Evolutionary conservation across 192 early-diverging fungal species (phyloP), one percentile per base, ranked within the genome.

Genomic region (Rhizoclosmatium globosum): DNA sequence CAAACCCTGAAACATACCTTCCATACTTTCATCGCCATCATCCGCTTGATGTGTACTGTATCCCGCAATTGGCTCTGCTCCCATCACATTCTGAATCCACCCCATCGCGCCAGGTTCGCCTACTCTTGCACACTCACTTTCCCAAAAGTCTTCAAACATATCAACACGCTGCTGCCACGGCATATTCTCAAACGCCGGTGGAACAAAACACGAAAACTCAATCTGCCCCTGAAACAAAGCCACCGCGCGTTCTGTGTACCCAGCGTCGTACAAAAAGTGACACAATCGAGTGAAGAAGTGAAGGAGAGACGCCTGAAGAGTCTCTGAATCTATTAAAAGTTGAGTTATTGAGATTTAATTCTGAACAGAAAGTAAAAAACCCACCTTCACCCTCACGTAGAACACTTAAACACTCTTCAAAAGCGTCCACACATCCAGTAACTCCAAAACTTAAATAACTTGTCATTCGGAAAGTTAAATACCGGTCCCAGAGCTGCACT

Each of bases 71-170:
- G 48, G 66, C 53, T 43, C 66, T 23, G 66, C 81, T 31, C 74
- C 68, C 38, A 82, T 43, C 6, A 85, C 53, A 56, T 73, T 83
- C 15, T 50, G 62, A 21, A 45, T 39, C 85, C 85, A 86, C 9
- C 85, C 85, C 41, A 38, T 47, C 9, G 85, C 85, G 41, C 79
- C 81, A 46, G 66, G 61, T 68, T 87, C 87, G 17, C 85, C 87
- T 64, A 87, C 82, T 38, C 83, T 45, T 38, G 84, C 77, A 44
- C 60, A 47, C 48, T 87, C 87, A 38, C 71, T 80, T 47, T 88
- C 87, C 87, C 87, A 88, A 77, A 85, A 88, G 7, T 44, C 50
- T 53, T 87, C 87, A 71, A 88, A 83, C 64, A 81, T 57, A 19
- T 79, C 84, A 39, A 87, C 11, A 45, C 83, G 65, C 64, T 88